A percentile compares a stretch with the other conserved stretches of the same genome.
These are phyloP conservation scores for Pseudisothecium myosuroides DNA, from an alignment of 225 moss, liverwort and hornwort genomes.

Conservation along the genomic window DNA sequence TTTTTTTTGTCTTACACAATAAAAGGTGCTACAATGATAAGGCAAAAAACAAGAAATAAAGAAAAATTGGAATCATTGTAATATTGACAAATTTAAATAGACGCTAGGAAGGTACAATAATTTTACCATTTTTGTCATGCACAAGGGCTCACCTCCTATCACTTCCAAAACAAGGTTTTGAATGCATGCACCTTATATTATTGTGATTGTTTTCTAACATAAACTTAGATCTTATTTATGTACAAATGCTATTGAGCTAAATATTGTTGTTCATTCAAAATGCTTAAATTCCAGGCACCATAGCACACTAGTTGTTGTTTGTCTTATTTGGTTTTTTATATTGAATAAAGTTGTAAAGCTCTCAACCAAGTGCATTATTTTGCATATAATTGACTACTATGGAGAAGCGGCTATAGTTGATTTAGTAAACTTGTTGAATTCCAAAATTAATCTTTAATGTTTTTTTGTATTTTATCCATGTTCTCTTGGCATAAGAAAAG, in stretches of 20 bases:
- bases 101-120: no score
- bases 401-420: no score
- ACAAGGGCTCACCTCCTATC: no score
- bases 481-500: fast-evolving
- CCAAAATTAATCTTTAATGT: neutral
- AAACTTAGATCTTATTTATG: fast-evolving
- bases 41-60: neutral
- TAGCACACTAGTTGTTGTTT: no score
- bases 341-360: neutral
- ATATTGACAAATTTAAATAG: neutral
- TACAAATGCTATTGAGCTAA: neutral
- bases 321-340: neutral
- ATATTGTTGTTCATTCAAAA: neutral
- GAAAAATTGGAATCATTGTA: no score
- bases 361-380: neutral
- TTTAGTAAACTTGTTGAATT: no score
- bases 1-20: neutral
- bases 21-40: neutral
- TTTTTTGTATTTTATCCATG: no score
- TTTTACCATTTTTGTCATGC: no score
- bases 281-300: fast-evolving
- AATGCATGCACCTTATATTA: no score
- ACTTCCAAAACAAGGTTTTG: neutral
- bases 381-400: no score
- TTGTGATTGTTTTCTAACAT: neutral